Evolutionary conservation across 2,329 filamentous ascomycete species (phyloP).

Genomic region (Amphichorda felina): DNA sequence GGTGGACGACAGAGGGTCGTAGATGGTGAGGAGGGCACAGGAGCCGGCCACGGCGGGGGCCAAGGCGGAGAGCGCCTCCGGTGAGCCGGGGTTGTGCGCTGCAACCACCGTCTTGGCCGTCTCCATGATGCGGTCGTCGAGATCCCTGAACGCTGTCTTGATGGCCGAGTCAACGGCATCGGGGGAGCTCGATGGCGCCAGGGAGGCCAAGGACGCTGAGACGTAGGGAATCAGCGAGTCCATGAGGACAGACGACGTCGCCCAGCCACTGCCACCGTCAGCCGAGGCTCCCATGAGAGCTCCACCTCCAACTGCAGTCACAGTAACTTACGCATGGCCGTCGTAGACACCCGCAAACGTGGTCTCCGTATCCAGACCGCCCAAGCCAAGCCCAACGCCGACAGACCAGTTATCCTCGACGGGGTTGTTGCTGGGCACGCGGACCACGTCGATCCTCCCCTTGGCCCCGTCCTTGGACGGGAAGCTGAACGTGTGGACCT

Average conservation of each 20-base stretch:
- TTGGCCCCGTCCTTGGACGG: slow-evolving; percentile 9
- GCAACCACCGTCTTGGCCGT: slow-evolving; percentile 18
- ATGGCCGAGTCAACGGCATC: slow-evolving; percentile 40
- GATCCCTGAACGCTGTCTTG: slow-evolving; percentile 41
- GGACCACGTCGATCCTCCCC: slow-evolving; percentile 20
- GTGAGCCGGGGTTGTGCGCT: slow-evolving; percentile 13
- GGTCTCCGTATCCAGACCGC: slow-evolving; percentile 8
- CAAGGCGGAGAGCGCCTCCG: slow-evolving; percentile 17
- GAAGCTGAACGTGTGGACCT: slow-evolving; percentile 17
- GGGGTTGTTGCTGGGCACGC: slow-evolving; percentile 21
- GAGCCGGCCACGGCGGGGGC: slow-evolving; percentile 36
- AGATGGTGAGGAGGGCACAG: slow-evolving; percentile 52
- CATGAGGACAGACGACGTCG: slow-evolving; percentile 27
- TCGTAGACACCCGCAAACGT: slow-evolving; percentile 31
- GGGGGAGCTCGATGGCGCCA: slow-evolving; percentile 21
- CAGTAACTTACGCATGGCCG: slow-evolving; percentile 30
- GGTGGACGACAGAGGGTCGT: slow-evolving; percentile 38
- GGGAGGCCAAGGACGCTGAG: slow-evolving; percentile 17
- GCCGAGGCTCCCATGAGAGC: neutral
- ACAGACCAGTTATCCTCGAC: slow-evolving; percentile 23
- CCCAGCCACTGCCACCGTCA: slow-evolving; percentile 22
- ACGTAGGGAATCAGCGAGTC: slow-evolving; percentile 28
- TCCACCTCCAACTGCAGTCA: too few species aligned
- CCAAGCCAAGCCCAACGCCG: slow-evolving; percentile 16
- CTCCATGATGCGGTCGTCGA: slow-evolving; percentile 43